Conservation (phyloP, 1,284 basidiomycete genomes). For the Ceratobasidium sp. region DNA sequence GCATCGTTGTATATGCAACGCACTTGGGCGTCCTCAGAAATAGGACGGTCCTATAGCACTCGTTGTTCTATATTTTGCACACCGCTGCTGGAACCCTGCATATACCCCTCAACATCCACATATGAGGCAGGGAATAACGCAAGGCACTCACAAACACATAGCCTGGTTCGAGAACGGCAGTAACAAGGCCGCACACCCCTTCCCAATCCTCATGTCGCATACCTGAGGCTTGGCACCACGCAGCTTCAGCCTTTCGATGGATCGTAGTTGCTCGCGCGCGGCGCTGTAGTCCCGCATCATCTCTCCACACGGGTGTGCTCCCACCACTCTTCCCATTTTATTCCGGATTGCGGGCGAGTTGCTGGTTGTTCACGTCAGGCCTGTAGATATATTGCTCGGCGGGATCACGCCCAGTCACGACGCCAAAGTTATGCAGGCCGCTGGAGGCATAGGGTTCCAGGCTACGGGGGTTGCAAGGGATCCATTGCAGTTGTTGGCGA, state of each 20-base stretch:
- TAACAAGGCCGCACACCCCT: conserved; percentile 46
- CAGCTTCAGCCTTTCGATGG: conserved; percentile 66
- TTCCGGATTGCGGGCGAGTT: conserved; percentile 65
- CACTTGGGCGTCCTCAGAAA: conserved; percentile 42
- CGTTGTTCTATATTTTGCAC: conserved; percentile 47
- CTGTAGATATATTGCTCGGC: conserved; percentile 73
- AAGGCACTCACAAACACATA: conserved; percentile 45
- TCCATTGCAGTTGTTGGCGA: conserved; percentile 76
- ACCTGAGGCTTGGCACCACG: conserved; percentile 55
- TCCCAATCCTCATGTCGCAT: conserved; percentile 45
- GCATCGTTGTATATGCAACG: conserved; percentile 43
- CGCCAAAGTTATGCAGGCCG: conserved; percentile 65
- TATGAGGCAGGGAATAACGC: neutral
- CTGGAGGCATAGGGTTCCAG: conserved; percentile 63
- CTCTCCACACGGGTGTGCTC: conserved; percentile 74
- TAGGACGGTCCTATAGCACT: conserved; percentile 44
- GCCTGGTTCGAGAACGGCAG: conserved; percentile 44
- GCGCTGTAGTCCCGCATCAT: conserved; percentile 63
- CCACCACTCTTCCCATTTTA: conserved; percentile 58
- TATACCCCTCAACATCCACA: neutral
- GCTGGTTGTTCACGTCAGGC: conserved; percentile 68
- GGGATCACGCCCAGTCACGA: conserved; percentile 61
- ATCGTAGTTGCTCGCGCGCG: conserved; percentile 70
- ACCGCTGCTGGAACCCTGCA: conserved; percentile 41
- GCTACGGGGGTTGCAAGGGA: conserved; percentile 67